These are phyloP conservation scores for Sporothrix phasma DNA, from an alignment of 2,329 filamentous ascomycete genomes.

Conservation along the genomic window DNA sequence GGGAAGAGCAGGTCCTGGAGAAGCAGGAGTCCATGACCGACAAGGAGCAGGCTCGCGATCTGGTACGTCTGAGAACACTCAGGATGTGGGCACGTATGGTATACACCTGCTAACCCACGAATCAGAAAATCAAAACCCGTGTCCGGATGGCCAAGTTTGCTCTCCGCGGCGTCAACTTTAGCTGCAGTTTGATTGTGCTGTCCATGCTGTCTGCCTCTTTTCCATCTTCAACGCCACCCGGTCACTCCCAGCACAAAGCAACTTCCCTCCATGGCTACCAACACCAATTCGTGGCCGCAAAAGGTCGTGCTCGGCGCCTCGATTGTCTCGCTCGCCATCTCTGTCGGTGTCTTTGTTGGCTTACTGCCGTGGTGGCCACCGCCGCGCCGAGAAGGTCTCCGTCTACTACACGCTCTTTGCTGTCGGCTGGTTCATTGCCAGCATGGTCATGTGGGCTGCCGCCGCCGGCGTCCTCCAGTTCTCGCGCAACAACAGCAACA, in stretches of 20 bases:
- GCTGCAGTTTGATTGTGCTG: slow-evolving; percentile 89
- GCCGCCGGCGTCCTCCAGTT: slow-evolving; percentile 78
- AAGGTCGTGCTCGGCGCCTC: slow-evolving; percentile 70
- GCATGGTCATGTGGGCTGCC: slow-evolving; percentile 82
- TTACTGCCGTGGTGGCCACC: slow-evolving; percentile 83
- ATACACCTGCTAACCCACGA: not conserved
- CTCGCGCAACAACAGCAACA: slow-evolving; percentile 58
- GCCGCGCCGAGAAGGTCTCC: slow-evolving; percentile 80
- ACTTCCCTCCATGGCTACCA: slow-evolving; percentile 69
- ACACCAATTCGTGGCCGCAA: slow-evolving; percentile 82
- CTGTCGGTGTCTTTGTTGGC: slow-evolving; percentile 69
- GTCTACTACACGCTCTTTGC: slow-evolving; percentile 95
- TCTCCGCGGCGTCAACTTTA: slow-evolving; percentile 92
- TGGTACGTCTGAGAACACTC: slow-evolving; percentile 53
- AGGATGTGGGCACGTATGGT: not conserved
- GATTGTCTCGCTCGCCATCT: slow-evolving; percentile 70
- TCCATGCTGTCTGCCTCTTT: slow-evolving; percentile 84
- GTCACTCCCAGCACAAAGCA: slow-evolving; percentile 62
- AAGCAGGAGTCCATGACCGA: slow-evolving; percentile 74
- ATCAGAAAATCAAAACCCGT: slow-evolving; percentile 80
- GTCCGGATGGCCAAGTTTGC: slow-evolving; percentile 91
- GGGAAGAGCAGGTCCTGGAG: slow-evolving; percentile 77
- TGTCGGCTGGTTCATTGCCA: slow-evolving; percentile 87
- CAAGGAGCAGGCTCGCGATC: slow-evolving; percentile 74
- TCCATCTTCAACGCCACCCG: slow-evolving; percentile 87